Conservation (phyloP, 257 asterid genomes). For the Nicotiana otophora region DNA sequence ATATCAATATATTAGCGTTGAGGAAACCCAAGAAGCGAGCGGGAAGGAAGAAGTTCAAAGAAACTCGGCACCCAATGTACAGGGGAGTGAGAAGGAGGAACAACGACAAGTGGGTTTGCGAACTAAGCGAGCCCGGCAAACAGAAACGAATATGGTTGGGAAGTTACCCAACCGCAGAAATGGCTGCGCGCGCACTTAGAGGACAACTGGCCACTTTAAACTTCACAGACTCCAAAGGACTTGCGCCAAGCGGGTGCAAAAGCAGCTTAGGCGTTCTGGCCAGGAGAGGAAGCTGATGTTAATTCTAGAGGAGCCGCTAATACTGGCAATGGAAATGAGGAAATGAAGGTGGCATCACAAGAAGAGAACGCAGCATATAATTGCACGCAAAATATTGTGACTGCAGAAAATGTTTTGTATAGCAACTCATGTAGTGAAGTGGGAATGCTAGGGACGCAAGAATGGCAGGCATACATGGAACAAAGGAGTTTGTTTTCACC, state of each 20-base stretch:
- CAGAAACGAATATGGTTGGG: constrained; percentile 71
- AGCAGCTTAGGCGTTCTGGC: constrained; percentile 49
- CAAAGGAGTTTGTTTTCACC: constrained; percentile 59
- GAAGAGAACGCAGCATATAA: background rate
- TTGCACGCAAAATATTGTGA: background rate
- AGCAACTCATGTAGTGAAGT: background rate
- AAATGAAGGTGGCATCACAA: background rate
- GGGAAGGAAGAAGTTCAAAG: constrained; percentile 25
- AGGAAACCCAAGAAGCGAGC: constrained; percentile 20
- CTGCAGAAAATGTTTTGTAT: background rate
- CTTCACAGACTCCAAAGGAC: constrained; percentile 57
- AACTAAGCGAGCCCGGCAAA: constrained; percentile 44
- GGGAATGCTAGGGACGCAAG: constrained; percentile 8
- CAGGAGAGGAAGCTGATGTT: background rate
- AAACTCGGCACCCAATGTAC: constrained; percentile 33
- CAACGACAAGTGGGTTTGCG: constrained; percentile 33
- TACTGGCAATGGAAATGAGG: background rate
- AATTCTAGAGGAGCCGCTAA: background rate
- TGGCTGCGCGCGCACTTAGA: constrained; percentile 72
- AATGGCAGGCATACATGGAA: constrained; percentile 22
- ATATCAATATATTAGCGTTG: constrained; percentile 6
- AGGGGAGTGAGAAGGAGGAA: constrained; percentile 29
- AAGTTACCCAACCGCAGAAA: constrained; percentile 60
- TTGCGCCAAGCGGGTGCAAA: constrained; percentile 41
- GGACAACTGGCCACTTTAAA: constrained; percentile 49